Evolutionary conservation across 163 green algal species (phyloP).

Genomic region (Volvox carteri): DNA sequence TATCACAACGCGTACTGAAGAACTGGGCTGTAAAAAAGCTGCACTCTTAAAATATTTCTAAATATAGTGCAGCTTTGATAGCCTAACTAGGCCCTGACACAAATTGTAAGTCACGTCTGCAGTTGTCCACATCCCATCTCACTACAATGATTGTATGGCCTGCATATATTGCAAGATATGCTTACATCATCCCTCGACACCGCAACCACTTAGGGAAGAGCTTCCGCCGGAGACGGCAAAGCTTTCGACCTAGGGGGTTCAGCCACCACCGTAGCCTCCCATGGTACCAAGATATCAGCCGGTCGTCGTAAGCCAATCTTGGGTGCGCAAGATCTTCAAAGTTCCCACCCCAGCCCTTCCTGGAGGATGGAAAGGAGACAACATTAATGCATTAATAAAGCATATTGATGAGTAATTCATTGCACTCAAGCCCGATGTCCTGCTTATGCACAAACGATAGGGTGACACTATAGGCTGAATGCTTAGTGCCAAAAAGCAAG

Average conservation of each 20-base stretch:
- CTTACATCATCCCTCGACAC: too few species aligned
- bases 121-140: too few species aligned
- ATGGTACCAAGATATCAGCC: neutral
- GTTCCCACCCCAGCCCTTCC: conserved; percentile 2
- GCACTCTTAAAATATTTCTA: too few species aligned
- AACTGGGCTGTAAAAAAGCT: too few species aligned
- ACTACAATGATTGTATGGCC: too few species aligned
- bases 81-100: too few species aligned
- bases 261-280: neutral
- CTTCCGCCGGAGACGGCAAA: neutral
- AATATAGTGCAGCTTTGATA: too few species aligned
- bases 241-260: neutral
- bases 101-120: too few species aligned
- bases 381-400: neutral
- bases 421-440: neutral
- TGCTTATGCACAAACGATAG: neutral
- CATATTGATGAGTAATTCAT: neutral
- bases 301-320: neutral
- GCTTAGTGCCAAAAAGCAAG: neutral
- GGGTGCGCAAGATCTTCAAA: neutral
- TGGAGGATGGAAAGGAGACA: neutral
- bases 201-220: neutral
- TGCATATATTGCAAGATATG: too few species aligned
- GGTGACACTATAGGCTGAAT: neutral
- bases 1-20: too few species aligned